Evolutionary conservation across 768 basidiomycete genomes (phyloP), one percentile per base, ranked within the genome.

Genomic region (Hygrophoropsis aurantiaca): DNA sequence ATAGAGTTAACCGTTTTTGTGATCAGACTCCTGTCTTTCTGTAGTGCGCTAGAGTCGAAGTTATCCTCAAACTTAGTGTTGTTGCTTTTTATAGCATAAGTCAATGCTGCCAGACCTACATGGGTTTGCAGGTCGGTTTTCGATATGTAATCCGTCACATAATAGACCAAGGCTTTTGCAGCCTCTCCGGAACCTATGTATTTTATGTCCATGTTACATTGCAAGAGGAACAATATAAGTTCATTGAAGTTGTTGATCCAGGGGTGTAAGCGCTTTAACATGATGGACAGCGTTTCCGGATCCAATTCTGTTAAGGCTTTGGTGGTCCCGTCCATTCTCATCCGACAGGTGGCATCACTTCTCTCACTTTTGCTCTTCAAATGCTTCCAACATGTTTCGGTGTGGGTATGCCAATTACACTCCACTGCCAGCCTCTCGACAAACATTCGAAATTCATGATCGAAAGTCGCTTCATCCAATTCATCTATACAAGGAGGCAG

Each of bases 131-230:
- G 15, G 9, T 48, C 20, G 0, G 42, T 26, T 42, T 71, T 72
- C 0, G 66, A 70, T 3, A 72, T 66, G 30, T 72, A 71, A 26
- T 71, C 70, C 0, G 65, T 70, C 0, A 69, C 51, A 23, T 71
- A 71, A 37, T 57, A 69, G 0, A 71, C 46, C 0, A 65, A 24
- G 0, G 65, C 67, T 37, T 68, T 71, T 0, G 64, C 65, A 0
- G 54, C 53, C 11, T 53, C 49, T 0, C 68, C 66, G 0, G 62
- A 69, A 0, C 58, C 59, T 1, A 70, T 62, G 24, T 46, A 63
- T 19, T 68, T 65, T 2, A 65, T 61, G 15, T 69, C 67, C 40
- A 60, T 60, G 11, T 68, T 66, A 16, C 56, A 55, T 3, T 56
- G 32, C 15, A 61, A 11, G 1, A 66, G 42, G 30, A 58, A 58